Evolutionary conservation across 73 alveolate genomes (phyloP).

Genomic region (Stentor roeselii): DNA sequence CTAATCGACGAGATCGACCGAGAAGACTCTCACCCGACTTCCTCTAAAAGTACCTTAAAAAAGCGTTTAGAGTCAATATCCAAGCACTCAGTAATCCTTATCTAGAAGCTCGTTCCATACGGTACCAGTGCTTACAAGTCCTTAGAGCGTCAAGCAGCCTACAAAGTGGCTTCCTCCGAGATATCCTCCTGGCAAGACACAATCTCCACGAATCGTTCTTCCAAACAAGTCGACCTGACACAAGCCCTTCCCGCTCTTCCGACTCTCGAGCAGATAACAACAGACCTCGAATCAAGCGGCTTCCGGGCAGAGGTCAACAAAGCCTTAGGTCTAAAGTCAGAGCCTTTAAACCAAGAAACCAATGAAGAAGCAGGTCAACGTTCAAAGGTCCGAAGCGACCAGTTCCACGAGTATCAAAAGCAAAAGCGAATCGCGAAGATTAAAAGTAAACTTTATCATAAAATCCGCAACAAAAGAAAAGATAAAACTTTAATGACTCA

Average conservation of each 20-base stretch:
- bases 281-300: not conserved
- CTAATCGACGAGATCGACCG: slow-evolving; percentile 1
- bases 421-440: slow-evolving; percentile 24
- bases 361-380: not conserved
- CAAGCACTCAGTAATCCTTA: not conserved
- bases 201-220: not conserved
- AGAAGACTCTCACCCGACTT: not conserved
- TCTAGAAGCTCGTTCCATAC: not conserved
- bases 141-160: slow-evolving; percentile 32
- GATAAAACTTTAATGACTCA: not conserved
- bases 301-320: not conserved
- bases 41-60: not conserved
- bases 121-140: not conserved
- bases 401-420: slow-evolving; percentile 28
- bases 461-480: slow-evolving; percentile 25
- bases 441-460: slow-evolving; percentile 23
- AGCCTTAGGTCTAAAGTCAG: slow-evolving; percentile 13
- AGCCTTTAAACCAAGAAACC: not conserved
- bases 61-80: not conserved
- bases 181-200: slow-evolving; percentile 24
- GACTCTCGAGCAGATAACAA: slow-evolving; percentile 8
- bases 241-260: not conserved
- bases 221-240: slow-evolving; percentile 20
- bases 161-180: not conserved
- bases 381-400: not conserved